Percentiles rank a stretch among this genome's conserved stretches.
These are phyloP conservation scores for Pyrenophora teres DNA, from an alignment of 2,329 filamentous ascomycete species.

Conservation along the genomic window DNA sequence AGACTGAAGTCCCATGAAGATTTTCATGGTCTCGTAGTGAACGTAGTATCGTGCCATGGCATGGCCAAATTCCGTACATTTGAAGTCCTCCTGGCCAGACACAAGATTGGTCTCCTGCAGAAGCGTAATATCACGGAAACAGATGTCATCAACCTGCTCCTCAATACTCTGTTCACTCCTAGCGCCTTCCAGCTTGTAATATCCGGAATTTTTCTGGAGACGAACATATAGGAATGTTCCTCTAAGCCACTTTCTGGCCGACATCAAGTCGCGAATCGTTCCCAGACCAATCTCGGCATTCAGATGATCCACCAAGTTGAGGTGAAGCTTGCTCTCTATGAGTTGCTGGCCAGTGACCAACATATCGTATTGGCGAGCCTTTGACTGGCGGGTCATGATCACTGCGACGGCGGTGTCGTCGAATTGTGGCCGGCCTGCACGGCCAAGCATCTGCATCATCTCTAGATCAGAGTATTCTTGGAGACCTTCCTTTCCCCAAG, in stretches of 20 bases:
- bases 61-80: slow-evolving; percentile 72
- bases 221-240: slow-evolving; percentile 81
- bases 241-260: slow-evolving; percentile 74
- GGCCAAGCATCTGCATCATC: slow-evolving; percentile 88
- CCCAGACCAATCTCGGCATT: slow-evolving; percentile 83
- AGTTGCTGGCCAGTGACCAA: slow-evolving; percentile 74
- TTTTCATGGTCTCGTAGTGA: slow-evolving; percentile 78
- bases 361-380: slow-evolving; percentile 68
- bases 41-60: slow-evolving; percentile 86
- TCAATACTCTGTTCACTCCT: slow-evolving; percentile 59
- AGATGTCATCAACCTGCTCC: slow-evolving; percentile 70
- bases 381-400: slow-evolving; percentile 74
- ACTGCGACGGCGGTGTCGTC: slow-evolving; percentile 76
- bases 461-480: slow-evolving; percentile 82
- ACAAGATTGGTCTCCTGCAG: slow-evolving; percentile 66
- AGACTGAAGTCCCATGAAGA: slow-evolving; percentile 65
- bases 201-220: slow-evolving; percentile 68
- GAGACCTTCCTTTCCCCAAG: slow-evolving; percentile 59
- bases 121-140: slow-evolving; percentile 68
- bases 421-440: slow-evolving; percentile 82
- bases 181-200: slow-evolving; percentile 69
- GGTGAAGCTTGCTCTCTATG: slow-evolving; percentile 77
- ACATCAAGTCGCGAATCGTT: slow-evolving; percentile 67
- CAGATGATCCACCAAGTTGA: slow-evolving; percentile 79
- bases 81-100: slow-evolving; percentile 54